A percentile compares a stretch with the other conserved stretches of the same genome.
phyloP scores from a whole-genome alignment of 805 yeast species.

The Candida maltosa region DNA sequence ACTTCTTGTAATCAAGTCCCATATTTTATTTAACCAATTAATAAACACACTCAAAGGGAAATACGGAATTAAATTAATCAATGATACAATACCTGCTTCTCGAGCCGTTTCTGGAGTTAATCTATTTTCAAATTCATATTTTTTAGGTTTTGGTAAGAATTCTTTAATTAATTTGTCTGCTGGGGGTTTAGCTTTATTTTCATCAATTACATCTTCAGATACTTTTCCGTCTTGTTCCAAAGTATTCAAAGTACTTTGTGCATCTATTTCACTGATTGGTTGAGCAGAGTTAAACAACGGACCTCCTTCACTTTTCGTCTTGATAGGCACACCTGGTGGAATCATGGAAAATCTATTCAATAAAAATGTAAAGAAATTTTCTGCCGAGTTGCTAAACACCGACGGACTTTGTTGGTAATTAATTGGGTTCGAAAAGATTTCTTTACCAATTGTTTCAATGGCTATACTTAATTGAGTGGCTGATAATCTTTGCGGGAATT shows the following conservation, averaged over 20 bases:
- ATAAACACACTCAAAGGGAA: conserved; percentile 40
- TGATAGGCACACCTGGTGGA: conserved; percentile 21
- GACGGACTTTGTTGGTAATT: background rate
- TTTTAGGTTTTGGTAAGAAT: conserved; percentile 6
- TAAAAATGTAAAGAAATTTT: conserved; percentile 40
- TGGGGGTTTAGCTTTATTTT: conserved; percentile 31
- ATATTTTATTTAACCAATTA: conserved; percentile 47
- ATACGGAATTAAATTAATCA: conserved; percentile 53
- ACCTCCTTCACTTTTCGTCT: conserved; percentile 1
- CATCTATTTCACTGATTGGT: conserved; percentile 34
- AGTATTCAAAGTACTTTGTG: conserved; percentile 31
- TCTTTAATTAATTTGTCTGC: conserved; percentile 16
- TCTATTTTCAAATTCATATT: conserved; percentile 21
- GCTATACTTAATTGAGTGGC: conserved; percentile 56
- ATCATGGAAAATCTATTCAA: conserved; percentile 38
- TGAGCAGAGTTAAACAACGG: conserved; percentile 31
- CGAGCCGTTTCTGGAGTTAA: conserved; percentile 38
- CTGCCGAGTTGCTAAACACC: conserved; percentile 17
- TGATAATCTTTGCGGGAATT: conserved; percentile 57
- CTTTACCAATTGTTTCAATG: conserved; percentile 50
- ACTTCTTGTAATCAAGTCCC: conserved; percentile 30
- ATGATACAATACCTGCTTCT: conserved; percentile 44
- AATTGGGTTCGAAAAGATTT: conserved; percentile 25
- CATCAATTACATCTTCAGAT: conserved; percentile 20
- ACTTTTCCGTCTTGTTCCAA: conserved; percentile 16